Percentiles rank a stretch among this genome's conserved stretches.
phyloP scores from a whole-genome alignment of 2,329 filamentous ascomycete genomes.

The Aquanectria penicillioides region DNA sequence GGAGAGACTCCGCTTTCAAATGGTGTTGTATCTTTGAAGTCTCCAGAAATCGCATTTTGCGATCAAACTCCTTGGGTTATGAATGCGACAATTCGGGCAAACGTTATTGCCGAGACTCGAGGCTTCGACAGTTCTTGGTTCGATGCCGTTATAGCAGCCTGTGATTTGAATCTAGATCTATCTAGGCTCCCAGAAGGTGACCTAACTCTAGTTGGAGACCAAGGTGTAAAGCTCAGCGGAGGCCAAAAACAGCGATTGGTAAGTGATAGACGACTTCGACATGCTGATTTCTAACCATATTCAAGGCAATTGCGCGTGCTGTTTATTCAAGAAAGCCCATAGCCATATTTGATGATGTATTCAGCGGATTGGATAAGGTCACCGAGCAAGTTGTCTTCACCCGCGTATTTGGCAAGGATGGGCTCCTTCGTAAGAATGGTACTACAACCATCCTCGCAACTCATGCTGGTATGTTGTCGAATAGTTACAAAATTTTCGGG shows the following conservation, averaged over 20 bases:
- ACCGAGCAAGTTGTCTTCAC: conserved; percentile 54
- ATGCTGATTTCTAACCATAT: not conserved
- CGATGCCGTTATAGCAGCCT: conserved; percentile 44
- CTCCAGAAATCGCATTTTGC: conserved; percentile 42
- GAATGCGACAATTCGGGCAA: conserved; percentile 47
- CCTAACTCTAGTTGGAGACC: conserved; percentile 43
- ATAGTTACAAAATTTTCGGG: not conserved
- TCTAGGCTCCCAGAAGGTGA: conserved; percentile 35
- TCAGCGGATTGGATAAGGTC: conserved; percentile 52
- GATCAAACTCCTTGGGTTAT: conserved; percentile 47
- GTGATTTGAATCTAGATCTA: conserved; percentile 46
- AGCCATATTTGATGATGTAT: conserved; percentile 51
- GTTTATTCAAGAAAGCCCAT: conserved; percentile 46
- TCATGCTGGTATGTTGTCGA: conserved; percentile 38
- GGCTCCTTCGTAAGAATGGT: conserved; percentile 46
- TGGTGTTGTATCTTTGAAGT: conserved; percentile 37
- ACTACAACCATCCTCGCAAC: conserved; percentile 47
- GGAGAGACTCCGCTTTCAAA: conserved; percentile 37
- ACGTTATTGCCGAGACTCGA: conserved; percentile 46
- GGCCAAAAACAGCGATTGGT: conserved; percentile 49
- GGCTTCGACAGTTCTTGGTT: conserved; percentile 46
- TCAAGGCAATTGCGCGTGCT: conserved; percentile 46
- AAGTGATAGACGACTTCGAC: conserved; percentile 5
- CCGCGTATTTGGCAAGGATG: conserved; percentile 48
- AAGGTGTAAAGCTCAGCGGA: conserved; percentile 47